phyloP scores from a whole-genome alignment of 106 monocot species.

The Platanthera guangdongensis region DNA sequence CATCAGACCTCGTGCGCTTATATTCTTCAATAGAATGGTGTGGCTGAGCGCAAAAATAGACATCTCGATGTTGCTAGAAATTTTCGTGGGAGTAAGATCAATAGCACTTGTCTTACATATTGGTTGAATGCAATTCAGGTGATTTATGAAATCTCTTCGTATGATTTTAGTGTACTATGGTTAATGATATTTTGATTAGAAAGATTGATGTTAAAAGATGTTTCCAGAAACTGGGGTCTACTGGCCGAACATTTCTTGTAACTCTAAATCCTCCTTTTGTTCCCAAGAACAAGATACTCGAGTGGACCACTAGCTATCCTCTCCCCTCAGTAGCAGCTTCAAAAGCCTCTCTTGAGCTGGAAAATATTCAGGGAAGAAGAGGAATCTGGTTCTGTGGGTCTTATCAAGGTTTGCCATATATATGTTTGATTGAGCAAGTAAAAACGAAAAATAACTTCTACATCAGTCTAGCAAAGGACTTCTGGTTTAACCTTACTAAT shows the following conservation, averaged over 20 bases:
- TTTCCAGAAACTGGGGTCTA: constrained; percentile 61
- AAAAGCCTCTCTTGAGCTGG: constrained; percentile 70
- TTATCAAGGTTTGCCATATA: constrained; percentile 45
- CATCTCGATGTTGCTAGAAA: too few species aligned
- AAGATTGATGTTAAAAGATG: neutral
- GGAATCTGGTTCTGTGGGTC: constrained; percentile 92
- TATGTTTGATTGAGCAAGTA: neutral
- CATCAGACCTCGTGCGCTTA: too few species aligned
- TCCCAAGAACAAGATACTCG: constrained; percentile 42
- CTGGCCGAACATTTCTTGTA: constrained; percentile 40
- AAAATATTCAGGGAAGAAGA: constrained; percentile 73
- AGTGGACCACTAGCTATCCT: constrained; percentile 71
- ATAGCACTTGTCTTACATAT: constrained; percentile 67
- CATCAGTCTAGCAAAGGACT: neutral
- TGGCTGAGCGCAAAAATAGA: too few species aligned
- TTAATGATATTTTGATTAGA: neutral
- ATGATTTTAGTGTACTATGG: neutral
- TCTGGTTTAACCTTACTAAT: neutral
- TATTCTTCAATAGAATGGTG: too few species aligned
- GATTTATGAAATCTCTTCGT: neutral
- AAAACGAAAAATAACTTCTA: neutral
- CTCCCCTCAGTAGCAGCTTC: constrained; percentile 79
- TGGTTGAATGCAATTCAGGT: constrained; percentile 96
- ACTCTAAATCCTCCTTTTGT: constrained; percentile 62
- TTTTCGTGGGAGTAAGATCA: constrained; percentile 56